phyloP scores from a whole-genome alignment of 352 stramenopile genomes.

The Blastocystis sp. region DNA sequence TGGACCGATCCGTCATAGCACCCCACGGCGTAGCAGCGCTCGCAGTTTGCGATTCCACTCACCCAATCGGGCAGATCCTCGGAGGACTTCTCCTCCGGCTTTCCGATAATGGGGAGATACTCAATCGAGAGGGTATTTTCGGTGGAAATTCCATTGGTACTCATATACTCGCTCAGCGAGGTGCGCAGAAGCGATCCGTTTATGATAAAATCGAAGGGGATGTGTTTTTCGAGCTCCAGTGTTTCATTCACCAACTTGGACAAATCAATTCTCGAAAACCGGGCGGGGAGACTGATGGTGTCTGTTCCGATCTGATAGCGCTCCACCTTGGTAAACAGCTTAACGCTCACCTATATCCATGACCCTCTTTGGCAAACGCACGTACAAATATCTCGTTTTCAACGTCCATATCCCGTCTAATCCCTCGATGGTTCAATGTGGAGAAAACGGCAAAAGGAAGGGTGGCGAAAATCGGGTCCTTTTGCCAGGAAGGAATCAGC shows the following conservation, averaged over 20 bases:
- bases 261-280: slow-evolving; percentile 65
- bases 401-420: slow-evolving; percentile 9
- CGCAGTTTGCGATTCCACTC: background rate
- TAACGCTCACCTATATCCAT: slow-evolving; percentile 64
- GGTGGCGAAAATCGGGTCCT: background rate
- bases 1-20: slow-evolving; percentile 65
- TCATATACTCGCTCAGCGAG: slow-evolving; percentile 64
- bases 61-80: slow-evolving; percentile 65
- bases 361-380: background rate
- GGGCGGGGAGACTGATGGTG: slow-evolving; percentile 47
- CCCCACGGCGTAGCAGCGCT: slow-evolving; percentile 27
- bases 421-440: background rate
- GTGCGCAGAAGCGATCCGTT: slow-evolving; percentile 59
- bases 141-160: slow-evolving; percentile 28
- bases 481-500: background rate
- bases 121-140: slow-evolving; percentile 41
- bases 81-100: slow-evolving; percentile 65
- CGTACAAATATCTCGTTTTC: slow-evolving; percentile 64
- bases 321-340: slow-evolving; percentile 56
- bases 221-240: slow-evolving; percentile 56
- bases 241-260: slow-evolving; percentile 63
- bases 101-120: slow-evolving; percentile 67
- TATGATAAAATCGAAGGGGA: slow-evolving; percentile 70
- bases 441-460: background rate
- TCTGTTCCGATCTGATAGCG: slow-evolving; percentile 64